Conservation (phyloP, 371 early-diverging fungal genomes). For the Mortierella sp. region DNA sequence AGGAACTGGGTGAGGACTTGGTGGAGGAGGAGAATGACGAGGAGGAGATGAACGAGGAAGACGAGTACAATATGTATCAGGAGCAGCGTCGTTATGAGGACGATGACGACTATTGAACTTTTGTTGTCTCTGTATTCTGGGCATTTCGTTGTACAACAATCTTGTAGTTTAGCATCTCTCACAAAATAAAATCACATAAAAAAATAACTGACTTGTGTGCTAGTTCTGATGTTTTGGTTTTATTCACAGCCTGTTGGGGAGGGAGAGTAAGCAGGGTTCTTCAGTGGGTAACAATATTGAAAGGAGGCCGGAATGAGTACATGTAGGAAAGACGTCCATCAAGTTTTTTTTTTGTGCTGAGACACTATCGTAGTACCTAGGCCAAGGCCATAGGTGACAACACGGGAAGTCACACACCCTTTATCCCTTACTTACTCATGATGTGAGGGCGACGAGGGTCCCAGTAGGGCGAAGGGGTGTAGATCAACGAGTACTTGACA, state of each 20-base stretch:
- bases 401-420: not conserved
- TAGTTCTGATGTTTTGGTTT: not conserved
- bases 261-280: too few relatives aligned
- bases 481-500: not conserved
- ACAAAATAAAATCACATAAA: not conserved
- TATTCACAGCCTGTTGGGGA: not conserved
- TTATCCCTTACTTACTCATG: not conserved
- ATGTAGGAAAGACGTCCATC: too few relatives aligned
- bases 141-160: not conserved
- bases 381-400: not conserved
- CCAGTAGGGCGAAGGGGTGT: not conserved
- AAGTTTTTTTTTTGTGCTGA: too few relatives aligned
- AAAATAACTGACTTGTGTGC: not conserved
- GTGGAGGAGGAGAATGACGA: not conserved
- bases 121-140: not conserved
- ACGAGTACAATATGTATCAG: constrained; percentile 14
- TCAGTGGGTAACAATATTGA: too few relatives aligned
- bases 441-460: not conserved
- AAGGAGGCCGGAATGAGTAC: too few relatives aligned
- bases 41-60: constrained; percentile 35
- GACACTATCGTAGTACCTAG: not conserved
- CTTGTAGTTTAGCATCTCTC: not conserved
- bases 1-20: constrained; percentile 3
- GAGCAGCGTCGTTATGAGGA: constrained; percentile 19
- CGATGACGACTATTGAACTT: constrained; percentile 19